Conservation (phyloP, 306 rosid genomes). For the Rosa lucieae region DNA sequence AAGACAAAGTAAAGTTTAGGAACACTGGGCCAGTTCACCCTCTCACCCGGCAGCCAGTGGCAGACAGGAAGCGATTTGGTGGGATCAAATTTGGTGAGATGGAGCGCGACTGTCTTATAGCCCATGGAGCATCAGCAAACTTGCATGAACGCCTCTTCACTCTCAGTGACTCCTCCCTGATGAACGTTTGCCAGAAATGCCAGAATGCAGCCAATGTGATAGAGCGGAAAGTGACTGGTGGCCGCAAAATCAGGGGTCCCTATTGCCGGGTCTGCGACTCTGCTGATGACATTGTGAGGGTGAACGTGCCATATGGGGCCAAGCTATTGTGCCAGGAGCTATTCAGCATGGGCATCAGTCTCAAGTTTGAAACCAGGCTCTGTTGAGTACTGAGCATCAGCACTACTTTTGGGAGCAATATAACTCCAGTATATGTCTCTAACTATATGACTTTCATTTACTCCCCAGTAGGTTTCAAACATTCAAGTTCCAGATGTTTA, state of each 20-base stretch:
- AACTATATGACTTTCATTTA: background rate
- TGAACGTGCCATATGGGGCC: slow-evolving; percentile 86
- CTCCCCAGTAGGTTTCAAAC: background rate
- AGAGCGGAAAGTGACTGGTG: slow-evolving; percentile 66
- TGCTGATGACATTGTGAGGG: slow-evolving; percentile 69
- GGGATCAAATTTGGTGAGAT: slow-evolving; percentile 97
- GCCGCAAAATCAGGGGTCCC: slow-evolving; percentile 85
- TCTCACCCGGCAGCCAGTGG: slow-evolving; percentile 95
- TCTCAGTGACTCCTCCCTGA: slow-evolving; percentile 85
- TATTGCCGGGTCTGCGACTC: slow-evolving; percentile 77
- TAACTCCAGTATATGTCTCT: background rate
- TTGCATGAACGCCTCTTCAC: slow-evolving; percentile 93
- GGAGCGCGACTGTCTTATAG: slow-evolving; percentile 97
- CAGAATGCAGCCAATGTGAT: slow-evolving; percentile 71
- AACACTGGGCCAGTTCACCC: slow-evolving; percentile 99
- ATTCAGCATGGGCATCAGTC: slow-evolving; percentile 92
- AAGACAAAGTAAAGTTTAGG: slow-evolving; percentile 90
- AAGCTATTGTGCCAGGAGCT: slow-evolving; percentile 89
- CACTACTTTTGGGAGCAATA: background rate
- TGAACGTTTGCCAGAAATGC: slow-evolving; percentile 76
- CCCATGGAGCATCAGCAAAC: slow-evolving; percentile 97
- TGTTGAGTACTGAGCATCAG: slow-evolving; percentile 40
- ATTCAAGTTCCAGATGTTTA: background rate
- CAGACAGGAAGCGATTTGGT: slow-evolving; percentile 92
- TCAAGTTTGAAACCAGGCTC: slow-evolving; percentile 70